Evolutionary conservation across 805 yeast genomes (phyloP).

Genomic region (Vanderwaltozyma yarrowii): DNA sequence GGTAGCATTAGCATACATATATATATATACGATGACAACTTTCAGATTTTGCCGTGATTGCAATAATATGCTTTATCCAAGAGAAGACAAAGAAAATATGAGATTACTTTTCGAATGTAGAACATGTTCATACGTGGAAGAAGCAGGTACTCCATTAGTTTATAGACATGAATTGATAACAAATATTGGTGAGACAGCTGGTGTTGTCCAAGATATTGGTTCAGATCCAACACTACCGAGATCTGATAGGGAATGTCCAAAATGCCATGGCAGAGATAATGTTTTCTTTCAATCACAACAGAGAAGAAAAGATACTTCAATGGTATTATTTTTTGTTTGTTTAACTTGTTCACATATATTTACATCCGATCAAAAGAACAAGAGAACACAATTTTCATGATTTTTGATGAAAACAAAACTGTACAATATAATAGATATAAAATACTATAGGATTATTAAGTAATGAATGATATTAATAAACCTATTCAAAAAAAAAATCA

Average conservation of each 20-base stretch:
- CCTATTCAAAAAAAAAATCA: no score
- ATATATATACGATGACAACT: constrained; percentile 53
- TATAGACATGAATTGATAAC: constrained; percentile 89
- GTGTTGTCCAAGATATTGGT: constrained; percentile 92
- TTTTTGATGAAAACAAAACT: no score
- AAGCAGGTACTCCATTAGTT: constrained; percentile 79
- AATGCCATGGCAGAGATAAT: constrained; percentile 78
- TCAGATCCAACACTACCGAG: constrained; percentile 97
- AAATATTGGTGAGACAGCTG: constrained; percentile 89
- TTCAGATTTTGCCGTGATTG: constrained; percentile 93
- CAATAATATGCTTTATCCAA: constrained; percentile 96
- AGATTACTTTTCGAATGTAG: constrained; percentile 83
- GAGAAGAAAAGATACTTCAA: constrained; percentile 86
- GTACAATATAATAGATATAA: no score
- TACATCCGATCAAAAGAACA: constrained; percentile 31
- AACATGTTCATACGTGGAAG: constrained; percentile 87
- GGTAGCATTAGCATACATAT: no score
- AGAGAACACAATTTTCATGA: constrained; percentile 25
- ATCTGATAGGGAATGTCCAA: constrained; percentile 87
- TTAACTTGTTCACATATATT: constrained; percentile 68
- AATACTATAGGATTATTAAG: no score
- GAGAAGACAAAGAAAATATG: constrained; percentile 73
- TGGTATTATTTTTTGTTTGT: constrained; percentile 92
- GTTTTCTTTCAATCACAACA: constrained; percentile 97
- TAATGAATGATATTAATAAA: no score